phyloP scores from a whole-genome alignment of 176 grass and related monocot genomes.

The Eragrostis nindensis region DNA sequence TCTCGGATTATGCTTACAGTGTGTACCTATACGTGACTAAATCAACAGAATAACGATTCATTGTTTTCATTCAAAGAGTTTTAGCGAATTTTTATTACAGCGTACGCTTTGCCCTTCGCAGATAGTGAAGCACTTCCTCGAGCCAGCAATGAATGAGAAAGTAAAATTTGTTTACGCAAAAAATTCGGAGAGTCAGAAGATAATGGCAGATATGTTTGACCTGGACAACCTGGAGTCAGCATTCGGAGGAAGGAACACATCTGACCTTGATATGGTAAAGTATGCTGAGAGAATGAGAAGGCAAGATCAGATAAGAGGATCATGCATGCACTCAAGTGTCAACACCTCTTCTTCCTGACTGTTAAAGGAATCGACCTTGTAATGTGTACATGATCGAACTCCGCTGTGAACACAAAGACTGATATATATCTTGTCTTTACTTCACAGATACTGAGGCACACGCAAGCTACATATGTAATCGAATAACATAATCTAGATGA shows the following conservation, averaged over 20 bases:
- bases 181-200: slow-evolving; percentile 44
- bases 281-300: slow-evolving; percentile 51
- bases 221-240: slow-evolving; percentile 47
- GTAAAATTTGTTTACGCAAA: slow-evolving; percentile 47
- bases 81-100: not conserved
- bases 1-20: not conserved
- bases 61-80: not conserved
- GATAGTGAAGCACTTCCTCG: slow-evolving; percentile 48
- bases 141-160: slow-evolving; percentile 36
- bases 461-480: not conserved
- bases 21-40: not conserved
- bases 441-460: not conserved
- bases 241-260: slow-evolving; percentile 40
- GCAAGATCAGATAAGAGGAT: slow-evolving; percentile 37
- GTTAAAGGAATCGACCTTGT: not conserved
- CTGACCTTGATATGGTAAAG: slow-evolving; percentile 32
- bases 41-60: not conserved
- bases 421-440: not conserved
- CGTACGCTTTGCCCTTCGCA: not conserved
- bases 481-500: not conserved
- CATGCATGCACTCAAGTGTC: too few species aligned
- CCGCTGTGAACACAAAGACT: not conserved
- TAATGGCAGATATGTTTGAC: slow-evolving; percentile 51
- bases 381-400: not conserved
- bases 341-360: not conserved